Evolutionary conservation across 257 asterid genomes (phyloP), one percentile per base, ranked within the genome.

Genomic region (Euphrasia confusa): DNA sequence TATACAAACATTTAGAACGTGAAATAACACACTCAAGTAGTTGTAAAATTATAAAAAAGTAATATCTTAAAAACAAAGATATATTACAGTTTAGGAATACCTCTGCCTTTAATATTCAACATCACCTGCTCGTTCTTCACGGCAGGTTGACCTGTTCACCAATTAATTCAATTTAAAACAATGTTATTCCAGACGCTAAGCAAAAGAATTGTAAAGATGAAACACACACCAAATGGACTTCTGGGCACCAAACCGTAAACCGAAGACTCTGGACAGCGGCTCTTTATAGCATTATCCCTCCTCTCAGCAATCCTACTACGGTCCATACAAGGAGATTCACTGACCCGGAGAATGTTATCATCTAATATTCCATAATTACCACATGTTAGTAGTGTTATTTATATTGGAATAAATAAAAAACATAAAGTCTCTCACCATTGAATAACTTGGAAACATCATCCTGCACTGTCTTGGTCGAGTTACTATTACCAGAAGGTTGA

Each of bases 61-160:
- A n/a, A n/a, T n/a, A n/a, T n/a, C n/a, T n/a, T n/a, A n/a, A n/a
- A n/a, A n/a, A n/a, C n/a, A n/a, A n/a, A n/a, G n/a, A n/a, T n/a
- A 12, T 1, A 0, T 17, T 69, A 47, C 58, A 39, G 44, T 27
- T 10, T 44, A 18, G 35, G 26, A 64, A 48, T n/a, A 24, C 3
- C 37, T 65, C 13, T 26, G 37, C 33, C 47, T 40, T 50, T 53
- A 32, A 30, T 57, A 8, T 52, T 70, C 30, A 49, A 28, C 67
- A 40, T 66, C 9, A 68, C 35, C 59, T 0, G 50, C 60, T 71
- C 77, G 54, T 61, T 65, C 68, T 65, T 68, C 39, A 68, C 8
- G 37, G 26, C 13, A 61, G 0, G 61, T 30, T 32, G 28, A 21
- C 74, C 77, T 71, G 70, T 65, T 68, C 30, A 53, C 59, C 9